These are phyloP conservation scores for Dittrichia graveolens DNA, from an alignment of 129 eudicot species.

Conservation along the genomic window DNA sequence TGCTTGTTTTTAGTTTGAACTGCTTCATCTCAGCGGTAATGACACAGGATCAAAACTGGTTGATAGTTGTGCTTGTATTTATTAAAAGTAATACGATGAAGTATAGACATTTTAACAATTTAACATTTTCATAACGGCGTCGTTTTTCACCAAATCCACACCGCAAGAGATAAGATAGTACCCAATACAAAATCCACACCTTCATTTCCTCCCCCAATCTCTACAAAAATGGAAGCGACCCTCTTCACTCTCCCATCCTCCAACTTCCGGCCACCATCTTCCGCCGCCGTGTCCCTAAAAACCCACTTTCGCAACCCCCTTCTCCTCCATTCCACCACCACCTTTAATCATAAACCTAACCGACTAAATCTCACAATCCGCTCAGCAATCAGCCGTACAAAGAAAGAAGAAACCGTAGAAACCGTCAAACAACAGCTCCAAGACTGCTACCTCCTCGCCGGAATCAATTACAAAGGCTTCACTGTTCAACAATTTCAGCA, in stretches of 20 bases:
- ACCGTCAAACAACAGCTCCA: constrained; percentile 75
- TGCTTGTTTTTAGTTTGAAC: no score
- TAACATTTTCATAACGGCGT: not conserved
- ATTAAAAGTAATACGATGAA: no score
- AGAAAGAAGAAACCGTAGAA: constrained; percentile 89
- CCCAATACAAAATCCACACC: constrained; percentile 11
- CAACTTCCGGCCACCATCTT: constrained; percentile 27
- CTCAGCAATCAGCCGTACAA: constrained; percentile 82
- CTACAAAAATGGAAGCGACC: constrained; percentile 60
- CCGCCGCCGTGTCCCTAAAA: constrained; percentile 42
- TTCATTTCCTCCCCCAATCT: constrained; percentile 14
- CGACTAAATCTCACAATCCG: constrained; percentile 42
- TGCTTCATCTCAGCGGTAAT: no score
- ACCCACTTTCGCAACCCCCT: constrained; percentile 63
- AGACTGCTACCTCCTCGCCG: constrained; percentile 80
- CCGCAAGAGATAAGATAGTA: constrained; percentile 23
- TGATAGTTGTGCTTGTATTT: no score
- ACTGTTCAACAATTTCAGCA: constrained; percentile 85
- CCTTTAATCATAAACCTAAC: constrained; percentile 28
- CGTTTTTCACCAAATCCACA: constrained; percentile 3
- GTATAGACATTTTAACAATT: no score
- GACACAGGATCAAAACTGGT: no score
- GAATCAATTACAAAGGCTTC: constrained; percentile 77
- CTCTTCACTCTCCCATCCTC: constrained; percentile 42
- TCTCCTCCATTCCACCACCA: constrained; percentile 37